Evolutionary conservation across 306 rosid species (phyloP), one percentile per base, ranked within the genome.

Genomic region (Sicyos edulis): DNA sequence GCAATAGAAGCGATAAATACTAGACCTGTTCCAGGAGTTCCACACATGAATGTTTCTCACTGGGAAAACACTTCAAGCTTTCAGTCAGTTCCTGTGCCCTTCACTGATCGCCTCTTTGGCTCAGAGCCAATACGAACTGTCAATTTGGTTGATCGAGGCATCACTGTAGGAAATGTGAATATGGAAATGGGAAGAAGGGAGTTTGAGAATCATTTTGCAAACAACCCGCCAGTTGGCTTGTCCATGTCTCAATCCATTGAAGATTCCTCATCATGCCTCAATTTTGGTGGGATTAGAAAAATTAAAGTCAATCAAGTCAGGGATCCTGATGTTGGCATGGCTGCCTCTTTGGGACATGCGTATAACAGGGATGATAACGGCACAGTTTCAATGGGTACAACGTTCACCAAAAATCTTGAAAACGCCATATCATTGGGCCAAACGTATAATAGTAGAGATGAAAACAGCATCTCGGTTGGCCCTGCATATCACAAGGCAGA

Each of bases 221-320:
- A 70, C 76, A 83, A 84, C 82, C 81, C 88, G 24, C 84, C 92
- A 16, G 78, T 85, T 37, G 91, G 91, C 65, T 79, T 93, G 80
- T 87, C 95, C 53, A 87, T 85, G 80, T 84, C 95, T 54, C 91
- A 85, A 77, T 8, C 89, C 59, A 74, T 80, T 4, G 85, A 79
- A 64, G 97, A 85, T 78, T 85, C 89, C 52, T 87, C 95, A 70
- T 80, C 95, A 45, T 82, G 82, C 82, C 83, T 87, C 57, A 87
- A 58, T 82, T 87, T 87, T 79, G 89, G 95, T 76, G 96, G 92
- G 55, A 85, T 88, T 64, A 85, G 96, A 78, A 93, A 86, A 82
- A 96, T 91, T 78, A 90, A 91, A 83, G 97, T 93, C 76, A 93
- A 93, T 85, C 91, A 93, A 83, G 99, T 93, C 70, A 85, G 89